Conservation (phyloP, 1,284 basidiomycete genomes). For the Grifola frondosa region DNA sequence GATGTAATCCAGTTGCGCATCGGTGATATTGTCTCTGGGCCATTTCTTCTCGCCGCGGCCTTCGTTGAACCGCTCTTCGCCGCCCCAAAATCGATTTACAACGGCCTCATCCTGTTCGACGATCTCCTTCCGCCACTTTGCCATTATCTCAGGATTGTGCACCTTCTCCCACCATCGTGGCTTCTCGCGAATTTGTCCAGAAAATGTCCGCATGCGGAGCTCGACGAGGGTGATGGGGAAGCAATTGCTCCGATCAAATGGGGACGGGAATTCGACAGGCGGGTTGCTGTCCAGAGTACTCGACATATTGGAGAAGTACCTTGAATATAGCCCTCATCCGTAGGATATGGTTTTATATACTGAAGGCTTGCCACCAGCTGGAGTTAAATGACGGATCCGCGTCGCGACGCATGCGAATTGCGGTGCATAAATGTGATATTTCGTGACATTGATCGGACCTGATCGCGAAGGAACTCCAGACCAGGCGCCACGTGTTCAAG, state of each 20-base stretch:
- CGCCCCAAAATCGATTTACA: slow-evolving; percentile 7
- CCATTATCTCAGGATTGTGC: slow-evolving; percentile 1
- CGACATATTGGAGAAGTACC: too few species aligned
- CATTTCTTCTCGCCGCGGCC: slow-evolving; percentile 8
- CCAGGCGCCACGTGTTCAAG: too few species aligned
- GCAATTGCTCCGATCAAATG: slow-evolving; percentile 6
- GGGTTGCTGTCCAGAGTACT: too few species aligned
- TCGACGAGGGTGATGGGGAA: slow-evolving; percentile 8
- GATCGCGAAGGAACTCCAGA: too few species aligned
- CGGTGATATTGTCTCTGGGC: slow-evolving; percentile 8
- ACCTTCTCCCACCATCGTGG: slow-evolving; percentile 12
- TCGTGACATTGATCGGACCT: too few species aligned
- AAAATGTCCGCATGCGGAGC: slow-evolving; percentile 7
- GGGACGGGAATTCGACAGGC: slow-evolving; percentile 4
- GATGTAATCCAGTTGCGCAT: slow-evolving; percentile 4
- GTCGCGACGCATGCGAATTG: too few species aligned
- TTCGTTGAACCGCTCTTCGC: background rate
- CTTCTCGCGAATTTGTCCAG: slow-evolving; percentile 5
- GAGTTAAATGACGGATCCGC: too few species aligned
- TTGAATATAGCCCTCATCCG: too few species aligned
- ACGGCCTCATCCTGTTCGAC: slow-evolving; percentile 4
- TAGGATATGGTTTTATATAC: too few species aligned
- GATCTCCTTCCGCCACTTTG: slow-evolving; percentile 4
- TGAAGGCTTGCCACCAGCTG: too few species aligned
- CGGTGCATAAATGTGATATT: too few species aligned